Evolutionary conservation across 768 basidiomycete genomes (phyloP), one percentile per base, ranked within the genome.

Genomic region (Suillus hirtellus): DNA sequence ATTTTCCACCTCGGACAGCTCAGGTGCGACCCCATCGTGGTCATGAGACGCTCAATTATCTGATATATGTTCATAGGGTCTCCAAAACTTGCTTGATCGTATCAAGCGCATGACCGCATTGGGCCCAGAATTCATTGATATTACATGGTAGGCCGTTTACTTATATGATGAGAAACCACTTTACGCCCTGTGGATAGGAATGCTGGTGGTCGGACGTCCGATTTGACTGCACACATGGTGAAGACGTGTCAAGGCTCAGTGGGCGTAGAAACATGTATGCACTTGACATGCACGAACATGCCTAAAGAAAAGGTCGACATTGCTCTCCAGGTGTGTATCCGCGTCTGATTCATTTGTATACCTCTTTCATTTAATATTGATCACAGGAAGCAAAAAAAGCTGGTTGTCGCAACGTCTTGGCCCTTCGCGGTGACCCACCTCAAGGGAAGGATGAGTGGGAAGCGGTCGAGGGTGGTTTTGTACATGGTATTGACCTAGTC

Each of bases 271-370:
- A 96, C 95, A 35, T 98, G 95, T 79, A 95, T 99, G 94, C 97
- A 99, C 77, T 77, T 99, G 68, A 99, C 96, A 52, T 99, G 97
- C 73, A 99, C 97, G 58, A 97, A 96, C 78, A 97, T 99, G 95
- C 94, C 95, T n/a, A 83, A 84, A 71, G 89, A 92, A 74, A 98
- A 99, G 73, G 90, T 99, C 24, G 95, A 97, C 77, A 86, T 89
- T 70, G 95, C 96, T 38, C 78, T 99, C 52, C 78, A 83, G 73
- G 96, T 98, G 71, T 68, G 91, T 79, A 19, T 27, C 14, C 10
- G 62, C 63, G 47, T 47, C 47, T 42, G 61, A 58, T 61, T 50
- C 38, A 27, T 43, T 61, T 60, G 10, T 53, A 21, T 60, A 44
- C 66, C 60, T 35, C 44, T 63, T 53, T 31, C 52, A 38, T n/a